Evolutionary conservation across 331 rosid species (phyloP).

Genomic region (Rosa hybrid): DNA sequence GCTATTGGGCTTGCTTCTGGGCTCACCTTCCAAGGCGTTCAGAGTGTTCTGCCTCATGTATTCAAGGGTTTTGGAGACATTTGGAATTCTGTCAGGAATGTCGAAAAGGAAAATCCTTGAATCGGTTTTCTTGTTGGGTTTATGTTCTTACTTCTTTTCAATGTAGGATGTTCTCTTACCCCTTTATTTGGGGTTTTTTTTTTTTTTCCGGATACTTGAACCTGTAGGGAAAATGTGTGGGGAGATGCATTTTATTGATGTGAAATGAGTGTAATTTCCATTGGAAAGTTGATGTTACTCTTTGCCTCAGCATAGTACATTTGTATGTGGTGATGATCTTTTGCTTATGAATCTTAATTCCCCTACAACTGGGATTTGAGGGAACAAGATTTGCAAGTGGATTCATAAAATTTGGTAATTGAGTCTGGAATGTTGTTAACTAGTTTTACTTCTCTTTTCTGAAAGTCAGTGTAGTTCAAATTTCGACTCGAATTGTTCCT

Average conservation of each 20-base stretch:
- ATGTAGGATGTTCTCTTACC: neutral
- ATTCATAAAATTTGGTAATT: no score
- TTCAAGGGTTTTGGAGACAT: constrained; percentile 50
- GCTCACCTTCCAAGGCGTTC: constrained; percentile 53
- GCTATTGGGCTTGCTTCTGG: constrained; percentile 79
- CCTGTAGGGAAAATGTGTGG: neutral
- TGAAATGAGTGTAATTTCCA: neutral
- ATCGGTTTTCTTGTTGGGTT: neutral
- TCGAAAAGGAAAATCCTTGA: constrained; percentile 42
- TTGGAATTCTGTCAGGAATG: constrained; percentile 57
- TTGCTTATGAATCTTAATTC: neutral
- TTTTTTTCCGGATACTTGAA: neutral
- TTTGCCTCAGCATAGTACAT: neutral
- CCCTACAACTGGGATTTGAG: neutral
- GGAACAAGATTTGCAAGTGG: neutral
- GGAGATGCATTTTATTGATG: neutral
- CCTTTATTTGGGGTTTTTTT: neutral
- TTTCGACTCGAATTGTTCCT: neutral
- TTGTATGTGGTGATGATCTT: neutral
- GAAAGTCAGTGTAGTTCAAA: neutral
- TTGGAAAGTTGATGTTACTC: neutral
- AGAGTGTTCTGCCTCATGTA: constrained; percentile 53
- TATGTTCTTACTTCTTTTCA: neutral
- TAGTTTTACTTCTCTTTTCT: neutral
- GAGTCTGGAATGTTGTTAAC: no score